Evolutionary conservation across 129 eudicot genomes (phyloP).

Genomic region (Logfia minima): DNA sequence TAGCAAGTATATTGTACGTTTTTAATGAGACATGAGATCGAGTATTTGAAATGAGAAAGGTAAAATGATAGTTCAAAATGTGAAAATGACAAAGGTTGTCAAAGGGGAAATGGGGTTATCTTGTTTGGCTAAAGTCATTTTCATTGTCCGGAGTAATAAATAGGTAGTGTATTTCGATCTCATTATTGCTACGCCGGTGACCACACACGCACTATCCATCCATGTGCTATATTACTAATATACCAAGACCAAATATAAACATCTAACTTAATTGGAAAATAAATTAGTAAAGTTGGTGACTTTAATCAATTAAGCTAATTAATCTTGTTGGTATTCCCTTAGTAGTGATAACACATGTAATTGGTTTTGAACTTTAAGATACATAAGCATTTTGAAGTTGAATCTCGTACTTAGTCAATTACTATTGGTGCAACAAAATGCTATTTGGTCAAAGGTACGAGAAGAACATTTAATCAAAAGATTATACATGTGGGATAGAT

Average conservation of each 20-base stretch:
- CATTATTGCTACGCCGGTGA: conserved; percentile 29
- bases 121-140: conserved; percentile 40
- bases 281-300: too few relatives aligned
- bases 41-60: conserved; percentile 6
- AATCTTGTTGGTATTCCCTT: too few relatives aligned
- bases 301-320: too few relatives aligned
- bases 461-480: too few relatives aligned
- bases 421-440: too few relatives aligned
- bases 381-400: too few relatives aligned
- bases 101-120: conserved; percentile 32
- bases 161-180: conserved; percentile 23
- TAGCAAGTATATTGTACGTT: conserved; percentile 7
- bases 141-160: conserved; percentile 44
- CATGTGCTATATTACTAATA: conserved; percentile 26
- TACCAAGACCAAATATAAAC: conserved; percentile 1
- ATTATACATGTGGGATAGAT: too few relatives aligned
- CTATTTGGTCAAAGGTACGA: too few relatives aligned
- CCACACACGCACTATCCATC: conserved; percentile 31
- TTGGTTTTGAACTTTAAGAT: too few relatives aligned
- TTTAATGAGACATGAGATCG: neutral
- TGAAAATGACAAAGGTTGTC: conserved; percentile 35
- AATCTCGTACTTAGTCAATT: too few relatives aligned
- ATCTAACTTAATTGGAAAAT: neutral
- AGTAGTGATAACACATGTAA: too few relatives aligned
- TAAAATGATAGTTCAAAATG: neutral